Evolutionary conservation across 495 filamentous ascomycete genomes (phyloP).

Genomic region (Cenococcum geophilum): DNA sequence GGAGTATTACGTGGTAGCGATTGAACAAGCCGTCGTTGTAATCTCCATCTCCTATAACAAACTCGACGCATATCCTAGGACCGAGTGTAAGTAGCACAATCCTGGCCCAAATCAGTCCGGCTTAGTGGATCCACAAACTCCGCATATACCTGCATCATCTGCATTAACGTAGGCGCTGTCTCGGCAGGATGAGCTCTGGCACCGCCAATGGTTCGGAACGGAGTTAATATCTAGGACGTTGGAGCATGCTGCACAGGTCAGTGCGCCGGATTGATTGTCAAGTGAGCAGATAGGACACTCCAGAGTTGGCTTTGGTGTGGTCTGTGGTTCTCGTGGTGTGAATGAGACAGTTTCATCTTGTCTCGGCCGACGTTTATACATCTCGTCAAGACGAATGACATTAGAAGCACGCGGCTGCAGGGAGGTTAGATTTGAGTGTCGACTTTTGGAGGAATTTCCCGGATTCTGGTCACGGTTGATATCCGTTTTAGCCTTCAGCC

Average conservation of each 20-base stretch:
- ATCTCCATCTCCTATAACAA: too few species aligned
- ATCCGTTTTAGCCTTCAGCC: neutral
- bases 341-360: neutral
- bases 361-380: conserved; percentile 18
- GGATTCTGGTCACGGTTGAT: neutral
- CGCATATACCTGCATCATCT: conserved; percentile 58
- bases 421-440: too few species aligned
- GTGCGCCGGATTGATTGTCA: conserved; percentile 44
- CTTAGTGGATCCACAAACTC: conserved; percentile 51
- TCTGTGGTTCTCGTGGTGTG: conserved; percentile 1
- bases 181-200: conserved; percentile 48
- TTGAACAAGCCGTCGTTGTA: too few species aligned
- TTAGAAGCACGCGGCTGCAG: neutral
- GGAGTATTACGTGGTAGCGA: too few species aligned
- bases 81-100: too few species aligned
- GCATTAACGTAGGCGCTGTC: conserved; percentile 56
- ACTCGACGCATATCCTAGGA: too few species aligned
- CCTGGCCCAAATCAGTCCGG: neutral
- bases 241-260: conserved; percentile 58
- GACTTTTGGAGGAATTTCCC: neutral
- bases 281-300: conserved; percentile 60
- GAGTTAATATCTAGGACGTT: conserved; percentile 54
- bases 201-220: conserved; percentile 53
- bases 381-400: conserved; percentile 21
- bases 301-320: neutral